Evolutionary conservation across 208 protist species (phyloP), one percentile per base, ranked within the genome.

Genomic region (Leishmania aethiopica): DNA sequence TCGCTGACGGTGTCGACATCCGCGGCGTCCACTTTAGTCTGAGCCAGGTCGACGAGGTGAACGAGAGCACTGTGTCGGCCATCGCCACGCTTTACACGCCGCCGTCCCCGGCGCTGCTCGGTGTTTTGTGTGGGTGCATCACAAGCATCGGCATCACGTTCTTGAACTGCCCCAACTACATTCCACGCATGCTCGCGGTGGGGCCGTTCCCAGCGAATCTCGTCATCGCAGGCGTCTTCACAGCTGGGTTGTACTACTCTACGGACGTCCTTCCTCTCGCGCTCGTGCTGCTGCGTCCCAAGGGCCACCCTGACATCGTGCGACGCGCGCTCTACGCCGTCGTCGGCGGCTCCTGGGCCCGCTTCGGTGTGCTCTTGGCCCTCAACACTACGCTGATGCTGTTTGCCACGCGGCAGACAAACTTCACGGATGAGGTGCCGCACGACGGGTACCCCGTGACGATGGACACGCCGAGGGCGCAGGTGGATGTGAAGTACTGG

Each of bases 181-280:
- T 96, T 64, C 93, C 93, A 6, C 91, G 93, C 45, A 82, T 96
- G 45, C 62, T 96, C 15, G 93, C 89, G 22, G 71, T 96, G 28
- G 91, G 95, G 17, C 93, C 93, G 0, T 94, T 89, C 42, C 93
- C 93, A 28, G 88, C 90, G 8, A 89, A 77, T 47, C 74, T 95
- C 25, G 19, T 89, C 28, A 80, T 96, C 64, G 90, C 88, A 32
- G 73, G 53, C 32, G 69, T 78, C 62, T 95, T 93, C 84, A 83
- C 84, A 19, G 40, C 72, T 6, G 93, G 93, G 19, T 15, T 96
- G 37, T 89, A 80, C 84, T 92, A 87, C 82, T 93, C 89, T 17
- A 80, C 78, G 0, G 87, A 91, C 42, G 87, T 94, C 28, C 72
- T 92, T 25, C 86, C 91, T 28, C 78, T 95, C 53, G 84, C 78